phyloP scores from a whole-genome alignment of 2,329 filamentous ascomycete genomes.

The Metarhizium album region DNA sequence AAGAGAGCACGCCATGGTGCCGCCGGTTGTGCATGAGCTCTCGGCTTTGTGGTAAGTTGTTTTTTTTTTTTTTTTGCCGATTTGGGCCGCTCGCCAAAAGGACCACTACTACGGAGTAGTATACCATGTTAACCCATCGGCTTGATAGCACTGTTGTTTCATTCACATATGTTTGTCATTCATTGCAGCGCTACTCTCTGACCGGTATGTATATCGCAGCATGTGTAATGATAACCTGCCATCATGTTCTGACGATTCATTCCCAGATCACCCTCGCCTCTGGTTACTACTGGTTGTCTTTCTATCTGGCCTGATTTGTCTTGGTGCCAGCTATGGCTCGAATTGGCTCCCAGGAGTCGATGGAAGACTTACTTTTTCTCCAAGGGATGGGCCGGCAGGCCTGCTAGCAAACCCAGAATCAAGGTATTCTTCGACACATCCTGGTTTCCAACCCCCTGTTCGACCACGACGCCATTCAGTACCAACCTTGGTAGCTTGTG shows the following conservation, averaged over 20 bases:
- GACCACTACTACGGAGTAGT: background rate
- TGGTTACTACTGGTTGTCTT: slow-evolving; percentile 37
- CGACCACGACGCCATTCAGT: slow-evolving; percentile 37
- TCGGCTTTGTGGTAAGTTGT: slow-evolving; percentile 9
- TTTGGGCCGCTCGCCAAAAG: background rate
- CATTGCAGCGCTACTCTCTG: slow-evolving; percentile 36
- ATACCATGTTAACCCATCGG: background rate
- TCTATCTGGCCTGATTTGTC: slow-evolving; percentile 31
- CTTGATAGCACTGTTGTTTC: slow-evolving; percentile 32
- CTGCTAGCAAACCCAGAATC: slow-evolving; percentile 10
- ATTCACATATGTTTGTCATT: slow-evolving; percentile 37
- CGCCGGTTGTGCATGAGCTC: slow-evolving; percentile 5
- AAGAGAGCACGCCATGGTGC: slow-evolving; percentile 8
- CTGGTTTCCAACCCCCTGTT: slow-evolving; percentile 27
- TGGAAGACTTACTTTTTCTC: slow-evolving; percentile 30
- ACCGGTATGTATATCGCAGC: slow-evolving; percentile 26
- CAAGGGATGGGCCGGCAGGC: slow-evolving; percentile 9
- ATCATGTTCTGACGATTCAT: slow-evolving; percentile 8
- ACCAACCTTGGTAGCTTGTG: slow-evolving; percentile 30
- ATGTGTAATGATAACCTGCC: background rate
- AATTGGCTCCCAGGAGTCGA: slow-evolving; percentile 36
- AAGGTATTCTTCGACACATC: slow-evolving; percentile 21
- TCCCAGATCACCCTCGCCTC: slow-evolving; percentile 35
- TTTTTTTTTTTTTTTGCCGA: background rate
- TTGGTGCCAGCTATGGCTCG: slow-evolving; percentile 29